A percentile compares a stretch with the other conserved stretches of the same genome.
These are phyloP conservation scores for Phytophthora sp. DNA, from an alignment of 352 stramenopile species.

Conservation along the genomic window DNA sequence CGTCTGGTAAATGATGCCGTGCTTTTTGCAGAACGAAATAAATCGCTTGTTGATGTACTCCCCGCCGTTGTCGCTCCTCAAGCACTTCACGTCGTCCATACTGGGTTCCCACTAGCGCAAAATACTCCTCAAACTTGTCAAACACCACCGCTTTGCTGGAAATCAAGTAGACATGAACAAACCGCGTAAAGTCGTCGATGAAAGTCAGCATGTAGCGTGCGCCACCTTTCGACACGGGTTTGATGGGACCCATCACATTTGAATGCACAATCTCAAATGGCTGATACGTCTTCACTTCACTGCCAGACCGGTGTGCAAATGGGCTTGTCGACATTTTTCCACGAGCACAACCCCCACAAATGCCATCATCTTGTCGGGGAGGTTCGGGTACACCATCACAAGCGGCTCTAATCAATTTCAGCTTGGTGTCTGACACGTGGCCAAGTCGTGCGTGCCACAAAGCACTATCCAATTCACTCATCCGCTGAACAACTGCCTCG, in stretches of 20 bases:
- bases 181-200: conserved; percentile 21
- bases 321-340: conserved; percentile 13
- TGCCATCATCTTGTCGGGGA: neutral
- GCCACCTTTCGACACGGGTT: conserved; percentile 14
- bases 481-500: neutral
- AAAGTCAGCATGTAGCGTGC: conserved; percentile 16
- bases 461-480: neutral
- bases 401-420: neutral
- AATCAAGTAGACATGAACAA: conserved; percentile 16
- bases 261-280: conserved; percentile 16
- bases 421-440: neutral
- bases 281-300: conserved; percentile 9
- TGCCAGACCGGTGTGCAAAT: conserved; percentile 14
- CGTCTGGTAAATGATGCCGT: conserved; percentile 13
- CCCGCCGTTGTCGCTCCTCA: conserved; percentile 29
- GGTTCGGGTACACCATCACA: neutral
- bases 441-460: conserved; percentile 11
- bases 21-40: neutral
- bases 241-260: conserved; percentile 26
- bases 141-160: conserved; percentile 12
- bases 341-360: conserved; percentile 20
- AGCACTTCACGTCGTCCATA: conserved; percentile 6
- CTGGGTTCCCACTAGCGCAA: conserved; percentile 7
- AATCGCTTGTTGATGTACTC: conserved; percentile 25
- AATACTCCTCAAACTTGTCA: conserved; percentile 11